These are phyloP conservation scores for Balakata baccata DNA, from an alignment of 345 rosid genomes.

Conservation along the genomic window DNA sequence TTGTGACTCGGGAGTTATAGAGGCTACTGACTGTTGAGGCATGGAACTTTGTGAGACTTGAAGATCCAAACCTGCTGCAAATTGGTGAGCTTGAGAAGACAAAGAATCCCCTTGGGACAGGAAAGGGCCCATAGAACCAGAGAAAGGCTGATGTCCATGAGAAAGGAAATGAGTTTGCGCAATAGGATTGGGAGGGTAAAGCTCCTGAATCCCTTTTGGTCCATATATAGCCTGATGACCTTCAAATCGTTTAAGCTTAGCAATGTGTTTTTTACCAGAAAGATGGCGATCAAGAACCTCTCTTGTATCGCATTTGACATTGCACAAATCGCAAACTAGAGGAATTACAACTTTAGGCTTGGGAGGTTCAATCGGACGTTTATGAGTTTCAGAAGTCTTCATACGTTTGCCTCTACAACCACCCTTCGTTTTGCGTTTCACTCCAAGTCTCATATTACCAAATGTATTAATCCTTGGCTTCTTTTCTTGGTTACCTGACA, in stretches of 20 bases:
- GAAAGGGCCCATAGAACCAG: slow-evolving; percentile 10
- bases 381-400: slow-evolving; percentile 19
- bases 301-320: slow-evolving; percentile 34
- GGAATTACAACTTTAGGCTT: slow-evolving; percentile 32
- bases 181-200: slow-evolving; percentile 36
- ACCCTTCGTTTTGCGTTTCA: slow-evolving; percentile 28
- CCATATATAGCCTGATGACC: slow-evolving; percentile 33
- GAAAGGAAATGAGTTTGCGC: slow-evolving; percentile 13
- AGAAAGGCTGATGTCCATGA: slow-evolving; percentile 15
- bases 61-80: slow-evolving; percentile 9
- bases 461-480: slow-evolving; percentile 10
- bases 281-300: slow-evolving; percentile 37
- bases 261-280: slow-evolving; percentile 40
- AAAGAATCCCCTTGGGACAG: slow-evolving; percentile 11
- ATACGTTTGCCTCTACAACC: slow-evolving; percentile 21
- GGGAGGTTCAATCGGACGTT: slow-evolving; percentile 18
- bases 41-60: slow-evolving; percentile 10
- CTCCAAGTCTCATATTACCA: slow-evolving; percentile 19
- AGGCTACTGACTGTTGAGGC: slow-evolving; percentile 4
- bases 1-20: too few relatives aligned
- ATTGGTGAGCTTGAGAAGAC: slow-evolving; percentile 19
- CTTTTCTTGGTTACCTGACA: slow-evolving; percentile 8
- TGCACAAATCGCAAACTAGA: slow-evolving; percentile 36
- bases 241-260: slow-evolving; percentile 33
- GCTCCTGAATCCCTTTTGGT: slow-evolving; percentile 31